phyloP scores from a whole-genome alignment of 352 stramenopile genomes.

The Pythium dissimile region DNA sequence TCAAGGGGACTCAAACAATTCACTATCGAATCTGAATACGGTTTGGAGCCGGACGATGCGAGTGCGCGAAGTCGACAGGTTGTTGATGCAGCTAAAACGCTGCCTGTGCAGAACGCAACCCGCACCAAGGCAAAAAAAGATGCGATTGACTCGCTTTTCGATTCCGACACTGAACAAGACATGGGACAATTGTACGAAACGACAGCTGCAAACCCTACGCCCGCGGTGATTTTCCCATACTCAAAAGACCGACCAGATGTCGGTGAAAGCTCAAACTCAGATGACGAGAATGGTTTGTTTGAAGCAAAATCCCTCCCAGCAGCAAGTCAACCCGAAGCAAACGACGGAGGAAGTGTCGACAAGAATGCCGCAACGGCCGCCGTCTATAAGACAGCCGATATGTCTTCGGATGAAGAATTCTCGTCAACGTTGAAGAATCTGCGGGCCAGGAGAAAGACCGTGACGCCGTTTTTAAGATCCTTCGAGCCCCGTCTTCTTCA shows the following conservation, averaged over 20 bases:
- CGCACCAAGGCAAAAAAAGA: slow-evolving; percentile 27
- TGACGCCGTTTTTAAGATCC: neutral
- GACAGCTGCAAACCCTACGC: neutral
- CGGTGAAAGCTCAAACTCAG: neutral
- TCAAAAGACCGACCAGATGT: neutral
- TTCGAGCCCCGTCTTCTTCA: neutral
- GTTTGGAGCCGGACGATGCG: neutral
- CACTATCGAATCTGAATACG: no score
- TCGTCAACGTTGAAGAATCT: slow-evolving; percentile 18
- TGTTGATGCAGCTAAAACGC: neutral
- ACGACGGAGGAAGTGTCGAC: neutral
- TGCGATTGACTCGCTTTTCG: slow-evolving; percentile 68
- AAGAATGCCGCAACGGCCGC: neutral
- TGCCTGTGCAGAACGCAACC: neutral
- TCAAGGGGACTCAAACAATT: no score
- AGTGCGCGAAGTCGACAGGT: neutral
- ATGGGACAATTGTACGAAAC: slow-evolving; percentile 30
- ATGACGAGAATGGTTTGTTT: no score
- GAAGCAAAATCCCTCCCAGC: no score
- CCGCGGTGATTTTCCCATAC: no score
- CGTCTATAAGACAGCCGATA: neutral
- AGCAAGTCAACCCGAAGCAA: no score
- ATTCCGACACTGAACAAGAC: slow-evolving; percentile 43
- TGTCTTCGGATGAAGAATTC: slow-evolving; percentile 28
- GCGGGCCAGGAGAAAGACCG: neutral